Conservation (phyloP, 2,329 filamentous ascomycete genomes). For the Alternaria ethzedia region DNA sequence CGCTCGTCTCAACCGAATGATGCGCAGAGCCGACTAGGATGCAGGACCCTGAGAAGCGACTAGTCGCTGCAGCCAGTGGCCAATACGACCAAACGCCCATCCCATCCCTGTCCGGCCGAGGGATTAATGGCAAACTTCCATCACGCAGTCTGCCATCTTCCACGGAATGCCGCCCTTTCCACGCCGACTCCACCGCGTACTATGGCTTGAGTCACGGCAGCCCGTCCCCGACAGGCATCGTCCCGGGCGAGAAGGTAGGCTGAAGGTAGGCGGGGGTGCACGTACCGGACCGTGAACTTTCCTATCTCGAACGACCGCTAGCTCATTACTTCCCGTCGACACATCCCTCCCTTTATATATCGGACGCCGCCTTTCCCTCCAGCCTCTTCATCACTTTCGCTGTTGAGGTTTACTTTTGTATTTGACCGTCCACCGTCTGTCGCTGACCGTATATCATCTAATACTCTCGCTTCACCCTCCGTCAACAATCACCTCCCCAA, state of each 20-base stretch:
- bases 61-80: not conserved
- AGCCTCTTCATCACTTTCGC: conserved; percentile 36
- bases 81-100: not conserved
- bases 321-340: conserved; percentile 23
- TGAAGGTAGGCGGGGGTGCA: conserved; percentile 7
- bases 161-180: conserved; percentile 3
- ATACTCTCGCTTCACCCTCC: conserved; percentile 17
- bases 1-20: conserved; percentile 5
- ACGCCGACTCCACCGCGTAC: conserved; percentile 13
- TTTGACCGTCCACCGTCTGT: conserved; percentile 22
- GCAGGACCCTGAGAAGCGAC: conserved; percentile 9
- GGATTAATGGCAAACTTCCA: not conserved
- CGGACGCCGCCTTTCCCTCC: conserved; percentile 13
- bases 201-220: conserved; percentile 3
- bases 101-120: conserved; percentile 4
- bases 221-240: conserved; percentile 6
- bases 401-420: conserved; percentile 21
- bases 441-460: conserved; percentile 28
- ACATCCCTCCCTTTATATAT: conserved; percentile 40
- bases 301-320: conserved; percentile 21
- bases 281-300: conserved; percentile 17
- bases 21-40: not conserved
- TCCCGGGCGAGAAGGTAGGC: not conserved
- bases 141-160: not conserved
- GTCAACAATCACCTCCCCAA: conserved; percentile 10